These are phyloP conservation scores for Podospora australis DNA, from an alignment of 495 filamentous ascomycete species.

Conservation along the genomic window DNA sequence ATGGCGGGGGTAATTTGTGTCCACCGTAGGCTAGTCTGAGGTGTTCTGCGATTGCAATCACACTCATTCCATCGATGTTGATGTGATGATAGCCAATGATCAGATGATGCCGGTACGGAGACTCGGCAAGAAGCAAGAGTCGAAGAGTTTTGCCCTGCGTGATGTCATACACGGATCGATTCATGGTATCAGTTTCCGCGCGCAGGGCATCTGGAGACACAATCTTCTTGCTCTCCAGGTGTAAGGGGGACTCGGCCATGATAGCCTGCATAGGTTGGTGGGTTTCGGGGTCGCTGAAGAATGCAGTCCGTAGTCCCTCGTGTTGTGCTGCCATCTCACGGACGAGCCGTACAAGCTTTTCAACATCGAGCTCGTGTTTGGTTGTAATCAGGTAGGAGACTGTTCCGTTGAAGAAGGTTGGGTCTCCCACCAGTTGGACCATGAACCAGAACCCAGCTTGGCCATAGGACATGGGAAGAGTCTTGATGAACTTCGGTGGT, in stretches of 20 bases:
- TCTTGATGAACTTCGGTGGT: background rate
- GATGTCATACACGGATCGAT: slow-evolving; percentile 17
- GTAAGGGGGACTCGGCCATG: slow-evolving; percentile 7
- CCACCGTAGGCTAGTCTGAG: slow-evolving; percentile 34
- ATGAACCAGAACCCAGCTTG: slow-evolving; percentile 42
- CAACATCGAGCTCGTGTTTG: slow-evolving; percentile 3
- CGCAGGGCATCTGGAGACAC: slow-evolving; percentile 6
- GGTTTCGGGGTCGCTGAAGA: slow-evolving; percentile 13
- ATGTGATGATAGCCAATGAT: slow-evolving; percentile 38
- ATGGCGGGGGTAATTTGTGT: slow-evolving; percentile 1
- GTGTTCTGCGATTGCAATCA: slow-evolving; percentile 31
- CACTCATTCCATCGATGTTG: slow-evolving; percentile 42
- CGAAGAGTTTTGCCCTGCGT: slow-evolving; percentile 14
- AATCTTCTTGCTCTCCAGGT: slow-evolving; percentile 11
- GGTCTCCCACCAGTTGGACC: slow-evolving; percentile 25
- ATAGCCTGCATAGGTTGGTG: slow-evolving; percentile 9
- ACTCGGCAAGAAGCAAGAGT: slow-evolving; percentile 11
- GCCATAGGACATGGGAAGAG: slow-evolving; percentile 26
- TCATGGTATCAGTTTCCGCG: slow-evolving; percentile 12
- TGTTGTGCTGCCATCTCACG: slow-evolving; percentile 9
- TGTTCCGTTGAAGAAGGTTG: slow-evolving; percentile 29
- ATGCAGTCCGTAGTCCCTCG: slow-evolving; percentile 15
- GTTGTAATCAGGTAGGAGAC: slow-evolving; percentile 11
- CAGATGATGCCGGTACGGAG: slow-evolving; percentile 7
- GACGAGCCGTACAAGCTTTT: slow-evolving; percentile 1